These are phyloP conservation scores for Picea sitchensis DNA, from an alignment of 75 land plant genomes.

Conservation along the genomic window DNA sequence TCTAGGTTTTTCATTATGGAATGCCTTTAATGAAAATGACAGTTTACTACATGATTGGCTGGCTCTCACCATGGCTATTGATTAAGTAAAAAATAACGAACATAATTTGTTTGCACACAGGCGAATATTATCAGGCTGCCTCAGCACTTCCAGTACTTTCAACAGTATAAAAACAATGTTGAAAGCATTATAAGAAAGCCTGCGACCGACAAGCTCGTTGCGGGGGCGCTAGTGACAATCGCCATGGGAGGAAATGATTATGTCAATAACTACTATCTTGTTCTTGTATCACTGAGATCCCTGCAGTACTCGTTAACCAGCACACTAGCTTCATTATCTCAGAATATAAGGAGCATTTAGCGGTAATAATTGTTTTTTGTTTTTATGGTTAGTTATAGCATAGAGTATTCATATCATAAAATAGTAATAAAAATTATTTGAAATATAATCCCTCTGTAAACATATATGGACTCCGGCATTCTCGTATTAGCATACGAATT, in stretches of 20 bases:
- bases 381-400: no score
- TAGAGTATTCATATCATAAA: no score
- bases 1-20: no score
- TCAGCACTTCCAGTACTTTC: slow-evolving; percentile 51
- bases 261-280: slow-evolving; percentile 75
- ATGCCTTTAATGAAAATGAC: no score
- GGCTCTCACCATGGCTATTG: no score
- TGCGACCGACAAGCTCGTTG: slow-evolving; percentile 26
- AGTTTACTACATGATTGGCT: no score
- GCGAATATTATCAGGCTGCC: slow-evolving; percentile 48
- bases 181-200: slow-evolving; percentile 31
- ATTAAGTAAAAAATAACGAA: no score
- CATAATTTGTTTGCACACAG: slow-evolving; percentile 8
- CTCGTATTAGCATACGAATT: no score
- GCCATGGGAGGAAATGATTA: slow-evolving; percentile 70
- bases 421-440: no score
- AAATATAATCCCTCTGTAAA: no score
- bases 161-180: slow-evolving; percentile 36
- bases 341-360: slow-evolving; percentile 35
- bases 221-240: slow-evolving; percentile 31
- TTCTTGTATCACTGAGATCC: slow-evolving; percentile 43
- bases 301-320: slow-evolving; percentile 47
- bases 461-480: no score
- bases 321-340: slow-evolving; percentile 29
- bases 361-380: slow-evolving; percentile 37